Base-by-base conservation (phyloP, 2,329 filamentous ascomycete species). In the Herpotrichia juniperi region DNA sequence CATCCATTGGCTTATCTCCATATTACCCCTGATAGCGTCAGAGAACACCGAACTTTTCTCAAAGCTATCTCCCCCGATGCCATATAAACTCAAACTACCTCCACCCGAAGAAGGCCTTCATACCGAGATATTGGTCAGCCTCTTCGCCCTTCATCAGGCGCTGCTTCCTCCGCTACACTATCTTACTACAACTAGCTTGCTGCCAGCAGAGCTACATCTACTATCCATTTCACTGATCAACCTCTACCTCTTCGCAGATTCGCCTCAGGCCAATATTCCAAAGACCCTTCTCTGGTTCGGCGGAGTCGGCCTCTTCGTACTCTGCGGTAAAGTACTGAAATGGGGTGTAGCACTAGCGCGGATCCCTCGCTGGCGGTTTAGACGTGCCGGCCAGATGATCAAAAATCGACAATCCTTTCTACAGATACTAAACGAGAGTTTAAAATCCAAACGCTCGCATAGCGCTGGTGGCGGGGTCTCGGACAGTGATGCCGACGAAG, bases 281-380 rank as follows among this genome's bases (percentile, higher is more conserved):
- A 72, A 72, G 37, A 72, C 73, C 8, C 61, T 79, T 37, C 59
- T 81, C 12, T 81, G 79, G 78, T 55, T 79, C 17, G 79, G 93
- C n/a, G 92, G 93, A 1, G 73, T 97, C 25, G 82, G 85, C 40
- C 73, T 96, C 14, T 85, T 96, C 47, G 76, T 93, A 3, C 77
- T 84, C 5, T 96, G 91, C 67, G 84, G 85, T 25, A 82, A 86
- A 25, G 84, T 94, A 11, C 84, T 97, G 30, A 83, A 82, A 63
- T 96, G 91, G 89, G 92, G 90, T 40, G 88, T 97, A 47, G 83
- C 88, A 22, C 78, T 99, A 54, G 93, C 93, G 45, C 83, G 93
- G 51, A 90, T 97, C 16, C 94, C 94, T 2, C 91, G 87, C 63
- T 97, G 93, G 91, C 89, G 93, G 37, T 93, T 97, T 64, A 83